Evolutionary conservation across 2,329 filamentous ascomycete species (phyloP), one percentile per base, ranked within the genome.

Genomic region (Bipolaris oryzae): DNA sequence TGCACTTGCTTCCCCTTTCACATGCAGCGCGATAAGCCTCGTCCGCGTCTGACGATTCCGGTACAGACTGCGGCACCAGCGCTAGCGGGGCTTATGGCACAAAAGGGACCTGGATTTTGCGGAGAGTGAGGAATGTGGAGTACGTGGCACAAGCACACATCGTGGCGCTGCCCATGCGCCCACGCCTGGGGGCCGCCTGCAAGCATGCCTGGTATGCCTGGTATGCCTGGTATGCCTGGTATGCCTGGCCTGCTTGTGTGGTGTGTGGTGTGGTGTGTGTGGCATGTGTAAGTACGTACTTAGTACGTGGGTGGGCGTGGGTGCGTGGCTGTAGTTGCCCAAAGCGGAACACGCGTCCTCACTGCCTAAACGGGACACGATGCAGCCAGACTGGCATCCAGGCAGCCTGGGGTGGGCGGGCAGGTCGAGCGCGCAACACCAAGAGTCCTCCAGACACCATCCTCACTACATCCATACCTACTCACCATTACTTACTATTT

Each of bases 1-100:
- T 57, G 62, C 25, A 58, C 20, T 58, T 57, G 62, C 25, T 63
- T 61, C 56, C 52, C 50, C 57, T 60, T 60, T 53, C 58, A 49
- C 61, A 61, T 60, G 60, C 53, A 49, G 34, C 33, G 57, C 61
- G 63, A 68, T 67, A 68, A 69, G 65, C 43, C 31, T 47, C 52
- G 42, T 28, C n/a, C 34, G 45, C 54, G 53, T 50, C 50, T 46
- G 56, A 46, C 47, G 34, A 35, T 33, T 50, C 9, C 35, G 50
- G 54, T 34, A 54, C 51, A 54, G 20, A 25, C 20, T 52, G 39
- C 53, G 53, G 53, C 53, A 51, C 49, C 50, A 42, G 49, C 53
- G 47, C 53, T 51, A 55, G 56, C 52, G 44, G 41, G 35, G 25
- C 41, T 31, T 39, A 58, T 50, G 51, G 44, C 51, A 52, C 48